Conservation (phyloP, 441 rosid genomes). For the Iberis amara region DNA sequence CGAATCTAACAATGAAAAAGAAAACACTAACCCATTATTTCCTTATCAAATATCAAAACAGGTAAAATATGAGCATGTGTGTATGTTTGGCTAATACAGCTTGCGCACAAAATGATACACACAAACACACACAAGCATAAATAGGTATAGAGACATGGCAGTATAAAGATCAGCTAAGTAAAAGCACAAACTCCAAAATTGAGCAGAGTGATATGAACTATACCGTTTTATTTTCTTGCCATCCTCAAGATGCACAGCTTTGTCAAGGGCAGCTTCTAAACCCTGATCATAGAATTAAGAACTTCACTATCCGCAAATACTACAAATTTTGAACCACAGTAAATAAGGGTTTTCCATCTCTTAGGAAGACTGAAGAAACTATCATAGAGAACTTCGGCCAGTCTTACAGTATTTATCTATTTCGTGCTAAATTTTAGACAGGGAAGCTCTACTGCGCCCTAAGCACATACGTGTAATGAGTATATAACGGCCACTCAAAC, state of each 20-base stretch:
- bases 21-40: slow-evolving; percentile 17
- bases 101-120: background rate
- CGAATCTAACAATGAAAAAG: slow-evolving; percentile 10
- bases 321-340: slow-evolving; percentile 17
- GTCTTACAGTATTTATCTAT: background rate
- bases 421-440: slow-evolving; percentile 12
- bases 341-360: slow-evolving; percentile 7
- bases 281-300: slow-evolving; percentile 45
- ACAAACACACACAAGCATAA: slow-evolving; percentile 2
- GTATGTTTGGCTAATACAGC: slow-evolving; percentile 15
- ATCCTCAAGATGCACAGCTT: slow-evolving; percentile 94
- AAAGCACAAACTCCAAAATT: slow-evolving; percentile 15
- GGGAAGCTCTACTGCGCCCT: slow-evolving; percentile 7
- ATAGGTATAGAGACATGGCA: slow-evolving; percentile 1
- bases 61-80: slow-evolving; percentile 11
- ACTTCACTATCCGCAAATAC: slow-evolving; percentile 21
- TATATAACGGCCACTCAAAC: background rate
- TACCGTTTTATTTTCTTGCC: slow-evolving; percentile 91
- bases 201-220: slow-evolving; percentile 27
- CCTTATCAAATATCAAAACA: slow-evolving; percentile 2
- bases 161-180: slow-evolving; percentile 11
- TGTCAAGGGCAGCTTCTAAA: slow-evolving; percentile 97
- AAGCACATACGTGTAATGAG: background rate
- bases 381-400: slow-evolving; percentile 2
- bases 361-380: slow-evolving; percentile 10